A percentile compares a stretch with the other conserved stretches of the same genome.
phyloP scores from a whole-genome alignment of 164 flowering plant genomes.

The Annona cherimola region DNA sequence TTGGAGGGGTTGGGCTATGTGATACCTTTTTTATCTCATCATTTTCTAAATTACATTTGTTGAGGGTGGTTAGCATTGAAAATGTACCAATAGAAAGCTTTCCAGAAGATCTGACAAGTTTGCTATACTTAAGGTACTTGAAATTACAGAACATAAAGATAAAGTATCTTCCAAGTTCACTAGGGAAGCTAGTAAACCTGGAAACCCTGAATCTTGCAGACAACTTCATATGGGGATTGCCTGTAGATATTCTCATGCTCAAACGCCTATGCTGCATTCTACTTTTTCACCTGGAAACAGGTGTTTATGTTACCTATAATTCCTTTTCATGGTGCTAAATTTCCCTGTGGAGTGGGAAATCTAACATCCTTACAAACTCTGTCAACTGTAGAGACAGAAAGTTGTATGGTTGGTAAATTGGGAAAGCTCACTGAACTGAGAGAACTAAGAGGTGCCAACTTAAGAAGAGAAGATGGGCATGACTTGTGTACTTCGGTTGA shows the following conservation, averaged over 20 bases:
- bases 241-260: not conserved
- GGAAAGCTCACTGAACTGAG: constrained; percentile 1
- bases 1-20: not conserved
- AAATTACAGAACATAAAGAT: too few relatives aligned
- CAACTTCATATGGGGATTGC: not conserved
- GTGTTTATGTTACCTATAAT: too few relatives aligned
- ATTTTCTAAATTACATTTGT: not conserved
- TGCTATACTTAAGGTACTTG: not conserved
- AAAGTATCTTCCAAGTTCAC: too few relatives aligned
- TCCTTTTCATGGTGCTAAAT: too few relatives aligned
- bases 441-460: not conserved
- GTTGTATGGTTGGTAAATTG: too few relatives aligned
- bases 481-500: not conserved
- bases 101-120: not conserved
- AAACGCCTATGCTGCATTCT: not conserved
- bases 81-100: not conserved
- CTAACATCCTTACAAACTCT: too few relatives aligned
- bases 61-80: too few relatives aligned
- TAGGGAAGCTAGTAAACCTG: not conserved
- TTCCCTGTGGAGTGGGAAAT: too few relatives aligned
- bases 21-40: too few relatives aligned
- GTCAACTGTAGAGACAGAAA: not conserved
- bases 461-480: not conserved
- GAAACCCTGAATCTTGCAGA: not conserved
- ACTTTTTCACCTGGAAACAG: not conserved